phyloP scores from a whole-genome alignment of 2,329 filamentous ascomycete species.

The Colletotrichum spinosum region DNA sequence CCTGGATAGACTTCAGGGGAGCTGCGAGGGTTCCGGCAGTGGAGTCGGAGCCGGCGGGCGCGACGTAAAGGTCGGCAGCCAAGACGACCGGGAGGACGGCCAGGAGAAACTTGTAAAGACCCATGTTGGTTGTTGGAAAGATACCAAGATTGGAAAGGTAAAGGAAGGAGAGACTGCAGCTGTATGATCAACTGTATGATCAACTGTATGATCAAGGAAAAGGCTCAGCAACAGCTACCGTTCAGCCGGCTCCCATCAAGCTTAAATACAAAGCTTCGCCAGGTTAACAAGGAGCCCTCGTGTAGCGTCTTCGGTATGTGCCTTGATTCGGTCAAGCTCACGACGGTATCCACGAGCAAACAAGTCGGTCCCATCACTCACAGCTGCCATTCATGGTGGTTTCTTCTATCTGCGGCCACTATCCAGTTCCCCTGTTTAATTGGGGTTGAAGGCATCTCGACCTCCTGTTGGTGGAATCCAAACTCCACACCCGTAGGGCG shows the following conservation, averaged over 20 bases:
- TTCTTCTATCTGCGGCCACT: slow-evolving; percentile 20
- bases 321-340: slow-evolving; percentile 15
- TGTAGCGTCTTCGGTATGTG: slow-evolving; percentile 3
- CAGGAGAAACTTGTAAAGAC: slow-evolving; percentile 35
- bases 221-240: slow-evolving; percentile 1
- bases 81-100: slow-evolving; percentile 33
- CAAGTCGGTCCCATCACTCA: too few relatives aligned
- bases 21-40: slow-evolving; percentile 51
- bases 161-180: slow-evolving; percentile 27
- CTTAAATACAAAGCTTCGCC: slow-evolving; percentile 33
- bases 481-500: slow-evolving; percentile 23
- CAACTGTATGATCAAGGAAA: background rate
- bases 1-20: slow-evolving; percentile 59
- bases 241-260: slow-evolving; percentile 30
- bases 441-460: slow-evolving; percentile 13
- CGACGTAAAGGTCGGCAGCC: slow-evolving; percentile 56
- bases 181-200: background rate
- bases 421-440: slow-evolving; percentile 7
- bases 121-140: slow-evolving; percentile 21
- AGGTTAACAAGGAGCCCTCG: slow-evolving; percentile 20
- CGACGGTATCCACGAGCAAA: background rate
- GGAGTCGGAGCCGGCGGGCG: slow-evolving; percentile 54
- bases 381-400: background rate
- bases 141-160: background rate
- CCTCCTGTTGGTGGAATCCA: slow-evolving; percentile 34